Base-by-base conservation (phyloP, 2,329 filamentous ascomycete genomes). In the Lanzia echinophila region DNA sequence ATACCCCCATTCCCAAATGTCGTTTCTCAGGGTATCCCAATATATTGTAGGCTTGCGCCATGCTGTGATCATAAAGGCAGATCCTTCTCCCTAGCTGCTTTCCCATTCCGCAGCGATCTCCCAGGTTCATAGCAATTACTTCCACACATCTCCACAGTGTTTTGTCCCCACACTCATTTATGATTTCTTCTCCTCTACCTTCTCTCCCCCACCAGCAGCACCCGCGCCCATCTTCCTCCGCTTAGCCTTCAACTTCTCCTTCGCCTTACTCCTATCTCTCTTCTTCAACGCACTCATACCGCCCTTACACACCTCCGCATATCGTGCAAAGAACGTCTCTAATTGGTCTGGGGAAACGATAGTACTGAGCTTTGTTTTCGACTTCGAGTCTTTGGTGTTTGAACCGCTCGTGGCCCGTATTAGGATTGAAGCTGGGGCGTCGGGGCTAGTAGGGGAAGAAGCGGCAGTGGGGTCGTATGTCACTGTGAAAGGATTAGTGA, bases 201-300 rank as follows among this genome's bases (percentile, higher is more conserved):
- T 28, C 24, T 28, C 24, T 8, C 24, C 24, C 24, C 24, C 24
- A 28, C 24, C 24, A 28, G 48, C 38, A 32, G 43, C 8, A 48
- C 31, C 17, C 12, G 20, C 56, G 11, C 56, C 64, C 41, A 60
- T 56, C 75, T 84, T 87, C 61, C 63, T 68, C 62, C 68, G 68
- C 60, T 68, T 83, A 74, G 86, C 89, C 69, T 87, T 87, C 63
- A 87, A 84, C 68, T 87, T 88, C 75, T 81, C 82, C 73, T 87
- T 88, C 62, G 85, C 84, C 78, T 89, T 92, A 71, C 87, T 95
- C 67, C 90, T 81, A 72, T 97, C 92, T 62, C 94, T 80, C 68
- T 95, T 96, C 81, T 96, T 97, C 72, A 99, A 69, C 7, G 86
- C 84, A 47, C 81, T 78, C 90, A 97, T 96, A 6, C 90, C 90